These are phyloP conservation scores for Sarocladiaceae sp. DNA, from an alignment of 2,329 filamentous ascomycete species.

Conservation along the genomic window DNA sequence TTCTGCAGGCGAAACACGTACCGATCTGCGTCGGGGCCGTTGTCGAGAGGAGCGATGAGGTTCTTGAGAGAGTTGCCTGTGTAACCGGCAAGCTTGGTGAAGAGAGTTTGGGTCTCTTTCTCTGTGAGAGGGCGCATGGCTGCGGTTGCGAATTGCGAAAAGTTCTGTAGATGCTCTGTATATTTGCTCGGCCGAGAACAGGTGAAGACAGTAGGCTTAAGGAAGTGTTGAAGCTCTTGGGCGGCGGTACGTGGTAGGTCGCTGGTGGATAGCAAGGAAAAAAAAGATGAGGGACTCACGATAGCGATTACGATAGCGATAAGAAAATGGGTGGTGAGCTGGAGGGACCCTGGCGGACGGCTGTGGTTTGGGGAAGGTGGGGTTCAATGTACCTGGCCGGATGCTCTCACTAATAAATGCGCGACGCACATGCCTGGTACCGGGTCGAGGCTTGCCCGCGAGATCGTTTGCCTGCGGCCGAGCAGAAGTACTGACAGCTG, in stretches of 20 bases:
- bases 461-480: too few species aligned
- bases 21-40: slow-evolving; percentile 66
- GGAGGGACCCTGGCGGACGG: neutral
- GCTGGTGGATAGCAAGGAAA: slow-evolving; percentile 8
- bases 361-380: neutral
- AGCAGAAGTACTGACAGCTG: too few species aligned
- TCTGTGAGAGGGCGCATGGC: slow-evolving; percentile 81
- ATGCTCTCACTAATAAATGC: too few species aligned
- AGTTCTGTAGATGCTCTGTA: too few species aligned
- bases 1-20: slow-evolving; percentile 85
- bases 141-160: slow-evolving; percentile 7
- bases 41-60: slow-evolving; percentile 70
- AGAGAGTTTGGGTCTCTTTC: slow-evolving; percentile 73
- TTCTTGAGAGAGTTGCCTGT: slow-evolving; percentile 82
- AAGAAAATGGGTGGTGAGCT: neutral
- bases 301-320: slow-evolving; percentile 6
- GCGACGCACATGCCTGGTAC: too few species aligned
- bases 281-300: slow-evolving; percentile 6
- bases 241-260: too few species aligned
- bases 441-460: too few species aligned
- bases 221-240: too few species aligned
- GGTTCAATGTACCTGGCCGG: neutral
- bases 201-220: too few species aligned
- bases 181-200: too few species aligned
- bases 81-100: slow-evolving; percentile 92